Evolutionary conservation across 2,329 filamentous ascomycete species (phyloP), one percentile per base, ranked within the genome.

Genomic region (Aspergillus brasiliensis): DNA sequence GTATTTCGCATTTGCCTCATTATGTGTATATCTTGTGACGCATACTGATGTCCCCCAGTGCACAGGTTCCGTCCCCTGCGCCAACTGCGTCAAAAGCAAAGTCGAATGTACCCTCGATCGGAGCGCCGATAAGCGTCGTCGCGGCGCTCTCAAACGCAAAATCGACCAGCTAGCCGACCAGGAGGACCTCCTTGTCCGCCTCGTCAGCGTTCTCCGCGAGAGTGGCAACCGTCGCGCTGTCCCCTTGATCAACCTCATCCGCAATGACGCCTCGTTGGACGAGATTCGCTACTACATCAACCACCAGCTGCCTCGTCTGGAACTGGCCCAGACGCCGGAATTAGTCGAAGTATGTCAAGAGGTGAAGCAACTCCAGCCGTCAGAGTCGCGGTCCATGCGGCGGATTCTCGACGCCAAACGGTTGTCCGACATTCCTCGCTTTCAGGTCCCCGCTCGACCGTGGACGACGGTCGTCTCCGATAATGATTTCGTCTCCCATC

Each of bases 391-490:
- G 3, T 53, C 58, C 6, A 58, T 60, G 31, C 65, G 65, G 11
- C 59, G 58, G 34, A 61, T 65, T 15, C 58, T 65, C n/a, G 61
- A 67, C 17, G 60, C 61, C 3, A 60, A 65, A 49, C 54, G 58
- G 8, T 47, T 67, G 8, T 62, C 63, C 2, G 68, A 67, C 37
- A 57, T 60, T 3, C 64, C 67, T 5, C 56, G 63, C 3, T 67
- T 68, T 44, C 61, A 59, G 7, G 70, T 74, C 3, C 68, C 68
- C 2, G 69, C 72, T 8, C 48, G 37, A 1, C 72, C 72, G 3
- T 75, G 73, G 73, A 74, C 72, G 2, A 63, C 25, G 2, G 49
- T 74, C 15, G 63, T 62, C 4, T 54, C 56, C 10, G 66, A 73
- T 53, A 61, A 70, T 27, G 66, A 66, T 11, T 60, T 72, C 15